Percentiles rank a stretch among this genome's conserved stretches.
Evolutionary conservation across 768 basidiomycete species (phyloP).

Genomic region (Tricholoma sp.): DNA sequence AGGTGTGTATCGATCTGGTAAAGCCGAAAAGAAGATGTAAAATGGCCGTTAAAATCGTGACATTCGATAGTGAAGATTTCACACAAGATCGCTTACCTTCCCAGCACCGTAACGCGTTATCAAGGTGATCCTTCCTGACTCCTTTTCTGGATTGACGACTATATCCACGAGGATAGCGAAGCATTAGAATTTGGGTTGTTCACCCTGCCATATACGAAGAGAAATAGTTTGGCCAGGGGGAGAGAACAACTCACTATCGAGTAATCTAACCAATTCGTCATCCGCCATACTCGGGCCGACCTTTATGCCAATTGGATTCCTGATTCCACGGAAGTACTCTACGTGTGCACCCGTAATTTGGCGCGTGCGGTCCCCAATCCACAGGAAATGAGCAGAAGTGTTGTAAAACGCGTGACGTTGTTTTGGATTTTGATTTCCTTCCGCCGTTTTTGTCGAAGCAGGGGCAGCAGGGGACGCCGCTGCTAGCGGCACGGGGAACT

Average conservation of each 20-base stretch:
- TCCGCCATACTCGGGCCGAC: conserved; percentile 83
- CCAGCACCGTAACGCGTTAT: conserved; percentile 92
- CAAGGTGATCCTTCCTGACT: conserved; percentile 77
- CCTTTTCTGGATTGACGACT: conserved; percentile 88
- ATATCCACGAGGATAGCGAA: conserved; percentile 1
- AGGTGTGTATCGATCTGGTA: conserved; percentile 68
- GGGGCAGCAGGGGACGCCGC: conserved; percentile 12
- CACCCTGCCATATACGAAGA: neutral
- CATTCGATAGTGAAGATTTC: neutral
- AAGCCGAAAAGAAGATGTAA: neutral
- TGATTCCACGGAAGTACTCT: conserved; percentile 89
- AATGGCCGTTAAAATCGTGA: conserved; percentile 3
- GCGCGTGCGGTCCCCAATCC: conserved; percentile 96
- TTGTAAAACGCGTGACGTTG: conserved; percentile 62
- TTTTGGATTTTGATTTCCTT: neutral
- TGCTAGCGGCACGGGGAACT: conserved; percentile 33
- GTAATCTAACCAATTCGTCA: conserved; percentile 69
- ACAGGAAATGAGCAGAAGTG: conserved; percentile 90
- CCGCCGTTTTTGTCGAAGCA: conserved; percentile 6
- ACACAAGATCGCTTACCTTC: conserved; percentile 45
- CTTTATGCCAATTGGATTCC: conserved; percentile 95
- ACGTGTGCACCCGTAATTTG: conserved; percentile 92
- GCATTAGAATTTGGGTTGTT: neutral
- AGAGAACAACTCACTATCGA: conserved; percentile 56
- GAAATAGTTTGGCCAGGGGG: neutral